Conservation (phyloP, 352 stramenopile species). For the Phytopythium vexans region DNA sequence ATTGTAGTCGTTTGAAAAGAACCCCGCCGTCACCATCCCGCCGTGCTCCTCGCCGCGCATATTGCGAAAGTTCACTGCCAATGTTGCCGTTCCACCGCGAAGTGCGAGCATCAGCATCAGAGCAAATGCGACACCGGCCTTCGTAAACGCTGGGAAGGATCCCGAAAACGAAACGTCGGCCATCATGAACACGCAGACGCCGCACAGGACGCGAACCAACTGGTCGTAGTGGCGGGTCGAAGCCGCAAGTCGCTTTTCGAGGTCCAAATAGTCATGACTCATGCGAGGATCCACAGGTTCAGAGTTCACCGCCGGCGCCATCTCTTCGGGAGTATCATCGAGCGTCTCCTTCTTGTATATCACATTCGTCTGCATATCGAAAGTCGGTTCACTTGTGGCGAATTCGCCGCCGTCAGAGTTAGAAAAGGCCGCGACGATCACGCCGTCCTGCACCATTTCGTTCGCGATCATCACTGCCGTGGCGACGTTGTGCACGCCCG, state of each 20-base stretch:
- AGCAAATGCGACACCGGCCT: slow-evolving; percentile 27
- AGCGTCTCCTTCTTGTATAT: slow-evolving; percentile 20
- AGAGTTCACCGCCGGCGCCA: not conserved
- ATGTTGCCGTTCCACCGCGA: slow-evolving; percentile 28
- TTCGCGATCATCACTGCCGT: slow-evolving; percentile 32
- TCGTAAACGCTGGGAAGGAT: slow-evolving; percentile 25
- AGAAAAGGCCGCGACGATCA: slow-evolving; percentile 21
- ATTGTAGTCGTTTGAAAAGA: slow-evolving; percentile 11
- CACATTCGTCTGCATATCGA: slow-evolving; percentile 17
- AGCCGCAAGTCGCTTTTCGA: slow-evolving; percentile 15
- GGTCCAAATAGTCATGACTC: slow-evolving; percentile 10
- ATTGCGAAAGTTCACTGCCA: slow-evolving; percentile 38
- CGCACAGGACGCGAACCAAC: slow-evolving; percentile 33
- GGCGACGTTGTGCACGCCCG: slow-evolving; percentile 37
- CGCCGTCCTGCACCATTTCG: slow-evolving; percentile 24
- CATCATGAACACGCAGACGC: slow-evolving; percentile 31
- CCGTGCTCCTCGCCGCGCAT: slow-evolving; percentile 8
- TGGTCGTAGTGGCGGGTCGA: slow-evolving; percentile 23
- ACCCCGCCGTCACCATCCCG: slow-evolving; percentile 14
- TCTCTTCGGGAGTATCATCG: not conserved
- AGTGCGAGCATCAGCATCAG: slow-evolving; percentile 37
- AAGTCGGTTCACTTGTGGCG: not conserved
- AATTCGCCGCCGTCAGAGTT: slow-evolving; percentile 1
- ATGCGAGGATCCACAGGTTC: not conserved
- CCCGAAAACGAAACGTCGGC: slow-evolving; percentile 25